Percentiles rank a stretch among this genome's conserved stretches.
Evolutionary conservation across 768 basidiomycete species (phyloP).

Genomic region (Tricholoma flavovirens): DNA sequence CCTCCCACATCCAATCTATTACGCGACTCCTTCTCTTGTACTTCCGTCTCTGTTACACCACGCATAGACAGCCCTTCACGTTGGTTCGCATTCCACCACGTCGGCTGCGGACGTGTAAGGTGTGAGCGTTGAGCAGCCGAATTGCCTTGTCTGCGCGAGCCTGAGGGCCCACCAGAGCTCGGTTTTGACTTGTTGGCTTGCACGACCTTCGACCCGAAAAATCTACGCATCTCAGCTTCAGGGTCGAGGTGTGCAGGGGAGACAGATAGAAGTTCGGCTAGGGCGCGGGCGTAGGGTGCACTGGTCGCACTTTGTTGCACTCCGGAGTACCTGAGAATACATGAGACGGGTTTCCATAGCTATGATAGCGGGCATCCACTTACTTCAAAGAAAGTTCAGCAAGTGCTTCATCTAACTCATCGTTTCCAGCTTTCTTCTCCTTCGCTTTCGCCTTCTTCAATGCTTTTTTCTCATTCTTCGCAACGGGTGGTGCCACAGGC

Average conservation of each 20-base stretch:
- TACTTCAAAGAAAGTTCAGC: slow-evolving; percentile 81
- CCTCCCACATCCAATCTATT: slow-evolving; percentile 18
- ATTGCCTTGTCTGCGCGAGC: slow-evolving; percentile 32
- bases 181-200: slow-evolving; percentile 46
- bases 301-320: slow-evolving; percentile 34
- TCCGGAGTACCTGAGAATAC: slow-evolving; percentile 42
- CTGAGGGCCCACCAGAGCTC: slow-evolving; percentile 26
- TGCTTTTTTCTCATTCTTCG: slow-evolving; percentile 49
- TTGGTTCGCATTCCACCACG: slow-evolving; percentile 67
- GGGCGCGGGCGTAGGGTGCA: slow-evolving; percentile 25
- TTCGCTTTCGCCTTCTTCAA: slow-evolving; percentile 62
- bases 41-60: slow-evolving; percentile 50
- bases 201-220: slow-evolving; percentile 91
- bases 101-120: slow-evolving; percentile 68
- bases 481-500: slow-evolving; percentile 9
- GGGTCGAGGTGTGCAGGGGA: slow-evolving; percentile 78
- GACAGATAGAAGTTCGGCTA: slow-evolving; percentile 65
- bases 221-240: slow-evolving; percentile 86
- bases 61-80: slow-evolving; percentile 72
- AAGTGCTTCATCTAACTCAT: slow-evolving; percentile 81
- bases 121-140: slow-evolving; percentile 47
- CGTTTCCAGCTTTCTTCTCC: slow-evolving; percentile 57
- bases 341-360: neutral
- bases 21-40: slow-evolving; percentile 27
- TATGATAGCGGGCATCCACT: slow-evolving; percentile 12